phyloP scores from a whole-genome alignment of 495 filamentous ascomycete genomes.

The Physcia stellaris region DNA sequence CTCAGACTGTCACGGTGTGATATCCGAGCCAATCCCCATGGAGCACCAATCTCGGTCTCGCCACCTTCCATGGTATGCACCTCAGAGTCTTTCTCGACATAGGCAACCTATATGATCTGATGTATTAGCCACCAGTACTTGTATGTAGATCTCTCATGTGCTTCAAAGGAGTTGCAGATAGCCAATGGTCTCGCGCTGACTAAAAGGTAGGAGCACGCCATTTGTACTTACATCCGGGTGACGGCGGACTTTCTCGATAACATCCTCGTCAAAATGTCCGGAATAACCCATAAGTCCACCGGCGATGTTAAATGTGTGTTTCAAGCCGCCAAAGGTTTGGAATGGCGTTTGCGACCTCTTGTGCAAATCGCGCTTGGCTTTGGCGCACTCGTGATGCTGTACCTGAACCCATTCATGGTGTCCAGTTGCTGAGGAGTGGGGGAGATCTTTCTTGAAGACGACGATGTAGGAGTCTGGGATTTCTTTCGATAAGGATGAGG shows the following conservation, averaged over 20 bases:
- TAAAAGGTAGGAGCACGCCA: too few relatives aligned
- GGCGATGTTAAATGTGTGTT: slow-evolving; percentile 90
- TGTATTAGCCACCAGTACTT: background rate
- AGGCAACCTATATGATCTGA: slow-evolving; percentile 57
- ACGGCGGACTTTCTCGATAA: slow-evolving; percentile 84
- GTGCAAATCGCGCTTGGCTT: slow-evolving; percentile 58
- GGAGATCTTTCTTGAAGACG: slow-evolving; percentile 94
- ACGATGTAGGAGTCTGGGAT: slow-evolving; percentile 92
- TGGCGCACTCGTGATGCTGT: slow-evolving; percentile 50
- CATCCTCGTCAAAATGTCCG: slow-evolving; percentile 86
- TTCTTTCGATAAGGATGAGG: slow-evolving; percentile 56
- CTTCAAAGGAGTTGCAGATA: too few relatives aligned
- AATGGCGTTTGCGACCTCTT: slow-evolving; percentile 77
- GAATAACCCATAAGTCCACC: slow-evolving; percentile 77
- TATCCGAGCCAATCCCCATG: slow-evolving; percentile 96
- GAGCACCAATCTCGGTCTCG: slow-evolving; percentile 74
- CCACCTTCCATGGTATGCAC: slow-evolving; percentile 60
- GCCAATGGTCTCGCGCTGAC: too few relatives aligned
- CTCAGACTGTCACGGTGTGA: slow-evolving; percentile 78
- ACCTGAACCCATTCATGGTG: slow-evolving; percentile 92
- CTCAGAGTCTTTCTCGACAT: slow-evolving; percentile 85
- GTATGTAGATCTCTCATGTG: too few relatives aligned
- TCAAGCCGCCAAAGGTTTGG: slow-evolving; percentile 64
- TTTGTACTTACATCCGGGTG: slow-evolving; percentile 99
- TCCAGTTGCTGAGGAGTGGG: slow-evolving; percentile 43